Evolutionary conservation across 441 rosid genomes (phyloP), one percentile per base, ranked within the genome.

Genomic region (Populus hybrid): DNA sequence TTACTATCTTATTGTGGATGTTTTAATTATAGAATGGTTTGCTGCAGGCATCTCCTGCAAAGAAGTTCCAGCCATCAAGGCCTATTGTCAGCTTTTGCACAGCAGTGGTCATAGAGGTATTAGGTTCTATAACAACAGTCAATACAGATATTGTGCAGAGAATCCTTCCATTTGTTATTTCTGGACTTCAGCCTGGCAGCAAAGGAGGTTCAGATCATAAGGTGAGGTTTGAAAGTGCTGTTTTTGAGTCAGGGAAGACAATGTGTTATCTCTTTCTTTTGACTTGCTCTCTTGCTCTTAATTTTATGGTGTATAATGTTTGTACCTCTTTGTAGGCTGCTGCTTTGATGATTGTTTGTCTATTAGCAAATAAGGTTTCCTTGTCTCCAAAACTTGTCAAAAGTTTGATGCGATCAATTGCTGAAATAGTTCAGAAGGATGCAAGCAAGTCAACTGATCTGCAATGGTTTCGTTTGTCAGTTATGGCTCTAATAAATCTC

Each of bases 271-370:
- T 46, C 16, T n/a, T 63, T 12, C 38, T 67, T 63, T 26, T 9
- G 9, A 67, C 59, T 18, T 34, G 7, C 53, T 64, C 21, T 8
- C 42, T 32, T 32, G 12, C 19, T 67, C 68, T 75, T 69, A 36
- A 72, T 3, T 57, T 73, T 61, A 24, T 65, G 26, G 67, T 74
- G 82, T 64, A 30, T 67, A 69, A 28, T 79, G 28, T 75, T 69
- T 76, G 10, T 26, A 46, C 74, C 40, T 78, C 57, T 72, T 11
- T 85, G 73, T 82, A 97, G 99, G 98, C 99, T 68, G 91, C 97
- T 86, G 90, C 97, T 72, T 84, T 97, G 81, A 97, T 97, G 97
- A 87, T 93, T 88, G 89, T 90, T 74, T 88, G 97, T 72, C 79
- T 91, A 76, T 85, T 97, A 77, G 93, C 97, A 66, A 89, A 83